phyloP scores from a whole-genome alignment of 345 rosid species.

The Salix caprea region DNA sequence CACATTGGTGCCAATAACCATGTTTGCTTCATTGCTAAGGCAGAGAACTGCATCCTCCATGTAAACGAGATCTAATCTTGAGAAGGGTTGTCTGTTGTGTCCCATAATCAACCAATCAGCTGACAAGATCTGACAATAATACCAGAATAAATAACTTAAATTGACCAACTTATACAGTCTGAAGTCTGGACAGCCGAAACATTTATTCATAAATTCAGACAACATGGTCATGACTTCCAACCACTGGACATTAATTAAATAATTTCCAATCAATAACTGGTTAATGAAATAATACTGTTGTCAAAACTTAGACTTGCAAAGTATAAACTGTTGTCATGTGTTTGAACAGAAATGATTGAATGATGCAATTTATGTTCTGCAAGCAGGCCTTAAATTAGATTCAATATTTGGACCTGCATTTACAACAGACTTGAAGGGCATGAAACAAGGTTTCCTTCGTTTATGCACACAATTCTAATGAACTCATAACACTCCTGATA shows the following conservation, averaged over 20 bases:
- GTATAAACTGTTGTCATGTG: background rate
- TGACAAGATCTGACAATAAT: background rate
- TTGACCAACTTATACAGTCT: background rate
- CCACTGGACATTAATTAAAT: background rate
- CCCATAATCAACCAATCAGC: background rate
- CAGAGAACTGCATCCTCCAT: background rate
- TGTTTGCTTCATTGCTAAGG: background rate
- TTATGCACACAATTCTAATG: background rate
- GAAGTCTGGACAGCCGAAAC: background rate
- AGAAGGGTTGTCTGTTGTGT: background rate
- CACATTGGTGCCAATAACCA: conserved; percentile 1
- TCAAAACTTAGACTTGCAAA: background rate
- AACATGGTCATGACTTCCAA: background rate
- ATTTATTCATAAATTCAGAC: background rate
- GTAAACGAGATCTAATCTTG: background rate
- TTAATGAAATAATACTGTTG: background rate
- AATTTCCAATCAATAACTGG: background rate
- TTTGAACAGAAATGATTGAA: background rate
- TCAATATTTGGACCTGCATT: background rate
- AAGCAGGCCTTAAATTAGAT: background rate
- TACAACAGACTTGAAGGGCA: background rate
- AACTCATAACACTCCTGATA: background rate
- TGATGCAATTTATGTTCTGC: background rate
- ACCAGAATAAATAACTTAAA: background rate
- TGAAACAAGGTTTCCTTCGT: background rate